Percentiles rank a stretch among this genome's conserved stretches.
Evolutionary conservation across 106 monocot species (phyloP).

Genomic region (Cymbidium sinense): DNA sequence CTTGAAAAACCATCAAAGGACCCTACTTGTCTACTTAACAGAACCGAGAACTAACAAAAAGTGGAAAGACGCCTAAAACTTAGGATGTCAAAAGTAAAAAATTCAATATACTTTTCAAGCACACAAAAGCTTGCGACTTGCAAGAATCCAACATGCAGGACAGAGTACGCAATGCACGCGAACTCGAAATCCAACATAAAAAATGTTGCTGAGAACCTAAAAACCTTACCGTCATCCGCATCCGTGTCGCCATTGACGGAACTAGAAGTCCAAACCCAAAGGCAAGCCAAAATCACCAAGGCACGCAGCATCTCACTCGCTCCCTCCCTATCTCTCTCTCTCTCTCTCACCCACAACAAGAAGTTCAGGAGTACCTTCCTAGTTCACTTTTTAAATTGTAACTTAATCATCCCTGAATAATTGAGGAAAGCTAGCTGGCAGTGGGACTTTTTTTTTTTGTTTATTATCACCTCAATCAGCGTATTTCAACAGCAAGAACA

Average conservation of each 20-base stretch:
- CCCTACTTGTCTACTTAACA: slow-evolving; percentile 1
- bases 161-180: background rate
- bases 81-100: background rate
- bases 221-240: slow-evolving; percentile 27
- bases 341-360: background rate
- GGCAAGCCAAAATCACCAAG: slow-evolving; percentile 14
- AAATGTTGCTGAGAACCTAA: background rate
- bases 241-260: slow-evolving; percentile 19
- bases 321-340: background rate
- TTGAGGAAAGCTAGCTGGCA: background rate
- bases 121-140: background rate
- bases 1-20: background rate
- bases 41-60: background rate
- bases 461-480: background rate
- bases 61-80: background rate
- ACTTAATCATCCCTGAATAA: background rate
- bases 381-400: background rate
- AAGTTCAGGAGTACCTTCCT: background rate
- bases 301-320: slow-evolving; percentile 11
- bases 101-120: background rate
- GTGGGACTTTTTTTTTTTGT: background rate
- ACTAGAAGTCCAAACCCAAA: slow-evolving; percentile 14
- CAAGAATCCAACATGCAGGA: background rate
- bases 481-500: no score
- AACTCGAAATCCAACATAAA: background rate